phyloP scores from a whole-genome alignment of 345 rosid genomes.

The Populus tremula region DNA sequence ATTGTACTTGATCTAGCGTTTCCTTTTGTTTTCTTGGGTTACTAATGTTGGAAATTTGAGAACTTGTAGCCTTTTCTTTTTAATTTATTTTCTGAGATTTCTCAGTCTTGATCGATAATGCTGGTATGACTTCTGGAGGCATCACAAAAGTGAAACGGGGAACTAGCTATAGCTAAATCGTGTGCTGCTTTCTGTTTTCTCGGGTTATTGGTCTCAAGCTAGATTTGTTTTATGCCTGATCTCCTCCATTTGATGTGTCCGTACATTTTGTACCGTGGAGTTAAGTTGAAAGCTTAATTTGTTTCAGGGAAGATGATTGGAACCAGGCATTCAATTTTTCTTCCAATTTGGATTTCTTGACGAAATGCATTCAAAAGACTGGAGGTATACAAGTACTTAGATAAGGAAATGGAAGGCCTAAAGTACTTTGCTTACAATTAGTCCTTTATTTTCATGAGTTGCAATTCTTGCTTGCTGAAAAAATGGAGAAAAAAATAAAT shows the following conservation, averaged over 20 bases:
- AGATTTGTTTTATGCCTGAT: neutral
- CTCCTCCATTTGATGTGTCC: neutral
- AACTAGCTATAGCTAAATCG: neutral
- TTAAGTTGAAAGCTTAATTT: conserved; percentile 11
- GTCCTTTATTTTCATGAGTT: too few relatives aligned
- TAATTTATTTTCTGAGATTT: neutral
- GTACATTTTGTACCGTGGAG: neutral
- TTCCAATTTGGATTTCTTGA: conserved; percentile 64
- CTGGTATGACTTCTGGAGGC: neutral
- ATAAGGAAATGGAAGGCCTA: neutral
- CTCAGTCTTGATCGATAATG: neutral
- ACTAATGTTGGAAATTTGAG: neutral
- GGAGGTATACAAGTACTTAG: conserved; percentile 35
- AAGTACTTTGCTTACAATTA: neutral
- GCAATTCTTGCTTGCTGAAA: conserved; percentile 2
- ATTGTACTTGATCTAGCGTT: neutral
- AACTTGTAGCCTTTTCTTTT: neutral
- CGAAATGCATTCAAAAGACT: conserved; percentile 56
- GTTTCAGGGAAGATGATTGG: conserved; percentile 87
- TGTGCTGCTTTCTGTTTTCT: neutral
- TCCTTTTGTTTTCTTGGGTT: neutral
- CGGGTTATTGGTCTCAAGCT: neutral
- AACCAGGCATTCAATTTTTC: conserved; percentile 76
- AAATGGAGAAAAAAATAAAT: neutral
- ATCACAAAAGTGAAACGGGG: neutral